Evolutionary conservation across 2,329 filamentous ascomycete species (phyloP).

Genomic region (Biscogniauxia marginata): DNA sequence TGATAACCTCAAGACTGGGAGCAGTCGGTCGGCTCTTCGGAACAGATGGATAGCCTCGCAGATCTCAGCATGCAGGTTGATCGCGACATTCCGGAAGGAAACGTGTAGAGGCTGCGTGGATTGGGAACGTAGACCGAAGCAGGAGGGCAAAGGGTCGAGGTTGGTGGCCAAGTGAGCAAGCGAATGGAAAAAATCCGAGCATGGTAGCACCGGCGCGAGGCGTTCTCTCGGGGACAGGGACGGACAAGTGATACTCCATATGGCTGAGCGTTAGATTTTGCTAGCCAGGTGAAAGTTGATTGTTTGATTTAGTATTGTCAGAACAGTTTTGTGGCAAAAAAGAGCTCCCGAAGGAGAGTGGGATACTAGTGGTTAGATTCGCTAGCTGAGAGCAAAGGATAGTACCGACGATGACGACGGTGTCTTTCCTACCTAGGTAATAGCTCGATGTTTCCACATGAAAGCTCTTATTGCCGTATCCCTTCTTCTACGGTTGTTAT

Average conservation of each 20-base stretch:
- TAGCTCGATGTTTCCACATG: no score
- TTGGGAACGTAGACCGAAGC: neutral
- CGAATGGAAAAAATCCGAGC: constrained; percentile 4
- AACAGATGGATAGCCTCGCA: constrained; percentile 50
- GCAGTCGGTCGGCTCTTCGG: constrained; percentile 53
- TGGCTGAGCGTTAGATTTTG: neutral
- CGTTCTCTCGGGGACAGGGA: constrained; percentile 8
- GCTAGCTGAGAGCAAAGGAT: no score
- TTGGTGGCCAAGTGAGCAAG: constrained; percentile 2
- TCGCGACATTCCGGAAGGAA: constrained; percentile 39
- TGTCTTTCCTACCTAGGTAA: no score
- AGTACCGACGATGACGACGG: no score
- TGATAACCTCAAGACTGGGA: constrained; percentile 51
- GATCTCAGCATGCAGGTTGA: constrained; percentile 45
- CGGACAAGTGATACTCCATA: neutral
- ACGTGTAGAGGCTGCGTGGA: constrained; percentile 7
- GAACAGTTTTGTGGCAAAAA: neutral
- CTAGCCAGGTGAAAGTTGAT: neutral
- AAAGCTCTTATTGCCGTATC: no score
- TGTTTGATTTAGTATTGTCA: neutral
- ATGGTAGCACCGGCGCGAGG: constrained; percentile 22
- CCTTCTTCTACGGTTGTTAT: no score
- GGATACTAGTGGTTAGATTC: no score
- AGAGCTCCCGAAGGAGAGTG: no score
- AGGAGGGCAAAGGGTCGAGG: neutral